Conservation (phyloP, 164 flowering plant genomes). For the Liriodendron chinense region DNA sequence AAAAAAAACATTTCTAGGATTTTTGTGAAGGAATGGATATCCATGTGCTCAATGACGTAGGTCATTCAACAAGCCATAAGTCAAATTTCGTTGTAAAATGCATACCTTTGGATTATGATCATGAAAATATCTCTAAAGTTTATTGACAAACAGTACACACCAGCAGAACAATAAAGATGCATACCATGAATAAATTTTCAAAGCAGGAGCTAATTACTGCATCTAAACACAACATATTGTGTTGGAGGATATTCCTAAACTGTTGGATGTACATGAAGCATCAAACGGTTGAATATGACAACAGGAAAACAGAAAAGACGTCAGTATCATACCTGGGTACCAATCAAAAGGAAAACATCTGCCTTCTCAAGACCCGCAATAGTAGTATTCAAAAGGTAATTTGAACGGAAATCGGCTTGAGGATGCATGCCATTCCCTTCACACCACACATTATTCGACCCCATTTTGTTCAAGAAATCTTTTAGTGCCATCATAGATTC, state of each 20-base stretch:
- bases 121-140: background rate
- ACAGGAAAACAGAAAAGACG: background rate
- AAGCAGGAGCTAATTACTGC: background rate
- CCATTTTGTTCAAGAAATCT: conserved; percentile 88
- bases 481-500: conserved; percentile 98
- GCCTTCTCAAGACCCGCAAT: conserved; percentile 94
- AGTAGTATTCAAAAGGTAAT: conserved; percentile 70
- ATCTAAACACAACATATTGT: background rate
- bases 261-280: background rate
- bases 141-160: background rate
- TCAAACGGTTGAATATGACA: background rate
- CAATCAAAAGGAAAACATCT: conserved; percentile 91
- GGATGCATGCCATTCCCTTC: conserved; percentile 76
- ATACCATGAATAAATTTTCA: background rate
- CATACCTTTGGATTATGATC: too few relatives aligned
- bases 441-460: conserved; percentile 87
- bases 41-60: too few relatives aligned
- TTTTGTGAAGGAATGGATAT: too few relatives aligned
- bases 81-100: too few relatives aligned
- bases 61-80: too few relatives aligned
- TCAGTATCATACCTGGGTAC: conserved; percentile 72
- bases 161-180: background rate
- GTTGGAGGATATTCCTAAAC: background rate
- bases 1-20: too few relatives aligned
- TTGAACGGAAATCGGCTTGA: conserved; percentile 87